These are phyloP conservation scores for Plantago ovata DNA, from an alignment of 257 asterid genomes.

Conservation along the genomic window DNA sequence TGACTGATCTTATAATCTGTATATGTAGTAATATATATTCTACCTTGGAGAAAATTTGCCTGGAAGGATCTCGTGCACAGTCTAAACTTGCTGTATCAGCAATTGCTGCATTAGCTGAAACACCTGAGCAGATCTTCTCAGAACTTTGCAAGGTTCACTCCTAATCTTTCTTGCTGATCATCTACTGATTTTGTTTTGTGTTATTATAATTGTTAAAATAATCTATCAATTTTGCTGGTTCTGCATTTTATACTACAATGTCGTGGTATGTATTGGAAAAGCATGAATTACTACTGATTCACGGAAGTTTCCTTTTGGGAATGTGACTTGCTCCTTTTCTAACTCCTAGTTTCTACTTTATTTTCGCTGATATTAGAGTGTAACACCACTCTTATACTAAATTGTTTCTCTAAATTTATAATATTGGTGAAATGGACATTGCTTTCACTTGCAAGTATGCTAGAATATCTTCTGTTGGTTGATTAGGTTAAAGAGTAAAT, in stretches of 20 bases:
- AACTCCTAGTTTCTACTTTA: too few species aligned
- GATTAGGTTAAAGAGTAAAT: too few species aligned
- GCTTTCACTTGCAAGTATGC: too few species aligned
- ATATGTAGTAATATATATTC: slow-evolving; percentile 56
- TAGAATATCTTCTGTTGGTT: too few species aligned
- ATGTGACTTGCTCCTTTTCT: too few species aligned
- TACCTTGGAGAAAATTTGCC: slow-evolving; percentile 66
- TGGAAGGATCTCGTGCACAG: slow-evolving; percentile 70
- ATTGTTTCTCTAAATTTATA: slow-evolving; percentile 1
- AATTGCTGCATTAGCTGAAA: slow-evolving; percentile 52
- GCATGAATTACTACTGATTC: slow-evolving; percentile 1
- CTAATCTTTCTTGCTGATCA: slow-evolving; percentile 17
- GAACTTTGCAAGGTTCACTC: slow-evolving; percentile 67
- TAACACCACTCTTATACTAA: slow-evolving; percentile 16
- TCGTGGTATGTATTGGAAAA: neutral
- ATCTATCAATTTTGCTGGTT: slow-evolving; percentile 4
- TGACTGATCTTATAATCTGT: slow-evolving; percentile 18
- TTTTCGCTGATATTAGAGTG: too few species aligned
- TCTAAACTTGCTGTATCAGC: slow-evolving; percentile 79
- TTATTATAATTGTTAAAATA: slow-evolving; percentile 9
- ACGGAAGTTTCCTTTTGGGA: too few species aligned
- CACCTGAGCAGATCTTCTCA: slow-evolving; percentile 44
- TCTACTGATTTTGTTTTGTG: slow-evolving; percentile 11
- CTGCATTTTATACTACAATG: slow-evolving; percentile 3
- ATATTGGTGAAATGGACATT: too few species aligned